A percentile compares a stretch with the other conserved stretches of the same genome.
These are phyloP conservation scores for Aspergillus costaricaensis DNA, from an alignment of 2,329 filamentous ascomycete species.

Conservation along the genomic window DNA sequence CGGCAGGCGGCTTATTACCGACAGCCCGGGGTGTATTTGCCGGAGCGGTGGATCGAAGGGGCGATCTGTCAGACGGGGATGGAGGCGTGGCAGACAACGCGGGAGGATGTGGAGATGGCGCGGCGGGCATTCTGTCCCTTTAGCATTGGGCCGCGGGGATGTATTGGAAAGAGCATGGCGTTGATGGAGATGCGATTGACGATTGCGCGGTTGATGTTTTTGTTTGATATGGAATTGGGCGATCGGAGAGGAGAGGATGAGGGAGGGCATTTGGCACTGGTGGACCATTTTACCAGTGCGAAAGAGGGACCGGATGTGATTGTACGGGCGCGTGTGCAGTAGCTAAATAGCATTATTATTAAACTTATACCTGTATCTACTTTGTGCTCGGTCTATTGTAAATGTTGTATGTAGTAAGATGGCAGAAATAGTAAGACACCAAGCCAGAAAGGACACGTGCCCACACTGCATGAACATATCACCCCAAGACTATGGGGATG, in stretches of 20 bases:
- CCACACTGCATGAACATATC: background rate
- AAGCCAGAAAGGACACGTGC: slow-evolving; percentile 1
- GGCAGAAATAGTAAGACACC: background rate
- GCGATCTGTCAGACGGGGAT: slow-evolving; percentile 42
- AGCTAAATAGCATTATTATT: too few relatives aligned
- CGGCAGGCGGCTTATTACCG: slow-evolving; percentile 66
- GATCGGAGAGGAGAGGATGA: slow-evolving; percentile 39
- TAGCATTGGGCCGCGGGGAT: slow-evolving; percentile 45
- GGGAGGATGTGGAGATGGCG: slow-evolving; percentile 55
- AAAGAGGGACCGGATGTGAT: slow-evolving; percentile 42
- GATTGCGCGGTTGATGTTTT: slow-evolving; percentile 41
- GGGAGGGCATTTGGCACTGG: slow-evolving; percentile 37
- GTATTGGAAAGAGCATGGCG: slow-evolving; percentile 47
- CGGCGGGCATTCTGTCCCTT: slow-evolving; percentile 71
- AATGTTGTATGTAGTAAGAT: background rate
- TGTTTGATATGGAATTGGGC: slow-evolving; percentile 42
- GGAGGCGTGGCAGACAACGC: slow-evolving; percentile 44
- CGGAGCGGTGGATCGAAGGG: slow-evolving; percentile 66
- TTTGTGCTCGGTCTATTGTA: background rate
- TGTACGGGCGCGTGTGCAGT: slow-evolving; percentile 1
- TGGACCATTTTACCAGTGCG: slow-evolving; percentile 42
- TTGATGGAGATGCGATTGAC: slow-evolving; percentile 46
- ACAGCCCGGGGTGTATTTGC: slow-evolving; percentile 59
- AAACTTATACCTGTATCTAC: background rate
- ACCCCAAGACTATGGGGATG: background rate